Evolutionary conservation across 1,284 basidiomycete genomes (phyloP).

Genomic region (Trichosporon sp.): DNA sequence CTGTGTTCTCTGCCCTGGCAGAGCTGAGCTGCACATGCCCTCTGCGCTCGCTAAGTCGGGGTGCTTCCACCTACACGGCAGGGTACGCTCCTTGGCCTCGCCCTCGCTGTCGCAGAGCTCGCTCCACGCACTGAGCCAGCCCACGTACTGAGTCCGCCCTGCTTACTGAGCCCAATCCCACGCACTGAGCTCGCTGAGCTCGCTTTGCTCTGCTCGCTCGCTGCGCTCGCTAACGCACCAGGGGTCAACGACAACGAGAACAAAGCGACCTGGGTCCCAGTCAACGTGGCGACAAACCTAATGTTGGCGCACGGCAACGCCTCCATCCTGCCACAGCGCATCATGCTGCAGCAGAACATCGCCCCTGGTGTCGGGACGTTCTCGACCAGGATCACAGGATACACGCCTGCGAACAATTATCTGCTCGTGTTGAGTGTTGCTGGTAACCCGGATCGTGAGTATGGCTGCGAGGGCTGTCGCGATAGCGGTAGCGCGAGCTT

Average conservation of each 20-base stretch:
- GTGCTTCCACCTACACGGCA: too few species aligned
- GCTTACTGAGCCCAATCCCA: too few species aligned
- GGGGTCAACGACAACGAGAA: slow-evolving; percentile 20
- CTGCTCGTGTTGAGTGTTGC: slow-evolving; percentile 4
- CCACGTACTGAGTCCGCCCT: too few species aligned
- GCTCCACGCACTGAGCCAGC: too few species aligned
- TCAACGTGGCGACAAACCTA: slow-evolving; percentile 13
- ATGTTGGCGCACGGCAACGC: slow-evolving; percentile 11
- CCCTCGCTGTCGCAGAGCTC: too few species aligned
- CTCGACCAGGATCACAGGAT: slow-evolving; percentile 5
- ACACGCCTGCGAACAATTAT: slow-evolving; percentile 11
- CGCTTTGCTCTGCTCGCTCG: too few species aligned
- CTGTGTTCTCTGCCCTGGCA: too few species aligned
- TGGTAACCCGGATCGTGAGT: slow-evolving; percentile 11
- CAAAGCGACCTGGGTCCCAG: slow-evolving; percentile 11
- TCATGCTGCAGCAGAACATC: slow-evolving; percentile 13
- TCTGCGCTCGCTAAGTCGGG: neutral
- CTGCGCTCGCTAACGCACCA: slow-evolving; percentile 2
- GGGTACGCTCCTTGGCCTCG: too few species aligned
- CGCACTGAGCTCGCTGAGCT: neutral
- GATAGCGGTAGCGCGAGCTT: too few species aligned
- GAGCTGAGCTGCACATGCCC: too few species aligned
- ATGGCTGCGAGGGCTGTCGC: neutral
- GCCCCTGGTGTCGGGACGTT: slow-evolving; percentile 5
- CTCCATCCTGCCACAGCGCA: neutral